A percentile compares a stretch with the other conserved stretches of the same genome.
Evolutionary conservation across 306 rosid species (phyloP).

Genomic region (Casuarina glauca): DNA sequence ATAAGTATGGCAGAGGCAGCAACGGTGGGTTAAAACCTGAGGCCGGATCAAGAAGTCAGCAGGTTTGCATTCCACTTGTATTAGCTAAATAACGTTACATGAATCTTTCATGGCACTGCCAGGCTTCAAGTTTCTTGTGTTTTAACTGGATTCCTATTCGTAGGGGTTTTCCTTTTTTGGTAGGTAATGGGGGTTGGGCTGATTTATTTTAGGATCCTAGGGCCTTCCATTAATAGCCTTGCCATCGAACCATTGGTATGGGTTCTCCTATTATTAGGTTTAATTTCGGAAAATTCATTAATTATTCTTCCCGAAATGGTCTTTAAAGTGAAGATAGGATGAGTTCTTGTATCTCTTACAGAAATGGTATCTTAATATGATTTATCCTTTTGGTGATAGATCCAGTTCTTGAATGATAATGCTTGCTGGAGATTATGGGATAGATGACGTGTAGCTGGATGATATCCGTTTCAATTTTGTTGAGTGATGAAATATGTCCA

Average conservation of each 20-base stretch:
- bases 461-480: neutral
- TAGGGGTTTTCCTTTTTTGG: too few relatives aligned
- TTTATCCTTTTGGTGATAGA: neutral
- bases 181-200: too few relatives aligned
- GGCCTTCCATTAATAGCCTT: too few relatives aligned
- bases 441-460: neutral
- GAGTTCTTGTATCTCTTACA: too few relatives aligned
- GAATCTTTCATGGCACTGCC: neutral
- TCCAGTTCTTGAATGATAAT: neutral
- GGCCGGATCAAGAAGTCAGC: constrained; percentile 49
- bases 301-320: too few relatives aligned
- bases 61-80: constrained; percentile 39
- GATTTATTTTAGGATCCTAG: too few relatives aligned
- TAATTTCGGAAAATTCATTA: too few relatives aligned
- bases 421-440: neutral
- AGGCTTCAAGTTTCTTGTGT: neutral
- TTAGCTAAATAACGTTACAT: constrained; percentile 6
- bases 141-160: neutral
- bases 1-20: constrained; percentile 64
- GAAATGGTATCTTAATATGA: neutral
- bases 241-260: too few relatives aligned
- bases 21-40: constrained; percentile 53
- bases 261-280: too few relatives aligned
- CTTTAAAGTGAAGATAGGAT: too few relatives aligned
- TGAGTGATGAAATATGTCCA: neutral